phyloP scores from a whole-genome alignment of 2,329 filamentous ascomycete genomes.

The Pyrenochaeta sp. region DNA sequence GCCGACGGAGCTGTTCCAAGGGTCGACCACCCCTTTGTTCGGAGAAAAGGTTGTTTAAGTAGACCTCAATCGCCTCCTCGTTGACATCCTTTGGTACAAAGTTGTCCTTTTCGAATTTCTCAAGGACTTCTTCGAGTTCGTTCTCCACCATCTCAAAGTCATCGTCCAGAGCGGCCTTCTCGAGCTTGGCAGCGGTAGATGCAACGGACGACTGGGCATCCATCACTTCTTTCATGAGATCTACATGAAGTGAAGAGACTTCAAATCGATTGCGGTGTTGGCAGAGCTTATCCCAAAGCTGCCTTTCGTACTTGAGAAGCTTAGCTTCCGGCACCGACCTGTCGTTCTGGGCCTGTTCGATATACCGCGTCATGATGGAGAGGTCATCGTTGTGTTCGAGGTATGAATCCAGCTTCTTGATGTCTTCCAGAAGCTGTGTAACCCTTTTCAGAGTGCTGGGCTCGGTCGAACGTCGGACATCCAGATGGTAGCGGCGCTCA shows the following conservation, averaged over 20 bases:
- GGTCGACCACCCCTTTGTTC: neutral
- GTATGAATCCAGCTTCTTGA: conserved; percentile 45
- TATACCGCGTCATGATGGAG: conserved; percentile 58
- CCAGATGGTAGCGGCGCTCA: conserved; percentile 53
- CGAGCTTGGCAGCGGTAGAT: conserved; percentile 12
- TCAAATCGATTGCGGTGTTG: conserved; percentile 63
- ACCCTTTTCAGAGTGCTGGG: conserved; percentile 39
- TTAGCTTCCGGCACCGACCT: conserved; percentile 58
- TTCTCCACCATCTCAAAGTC: conserved; percentile 60
- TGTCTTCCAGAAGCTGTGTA: conserved; percentile 44
- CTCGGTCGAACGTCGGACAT: conserved; percentile 30
- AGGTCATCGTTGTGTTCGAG: conserved; percentile 44
- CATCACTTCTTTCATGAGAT: conserved; percentile 53
- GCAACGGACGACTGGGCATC: conserved; percentile 39
- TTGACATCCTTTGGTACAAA: conserved; percentile 26
- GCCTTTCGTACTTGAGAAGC: conserved; percentile 56
- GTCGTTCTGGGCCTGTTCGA: conserved; percentile 63
- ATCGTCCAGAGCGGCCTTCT: conserved; percentile 37
- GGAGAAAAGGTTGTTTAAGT: conserved; percentile 25
- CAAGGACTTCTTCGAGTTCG: conserved; percentile 62
- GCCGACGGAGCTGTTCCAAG: conserved; percentile 17
- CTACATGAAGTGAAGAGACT: conserved; percentile 64
- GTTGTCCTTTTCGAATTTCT: conserved; percentile 38
- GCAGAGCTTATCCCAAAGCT: conserved; percentile 57
- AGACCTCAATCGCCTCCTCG: conserved; percentile 23